A percentile compares a stretch with the other conserved stretches of the same genome.
Conservation (phyloP, 306 rosid species). For the Corylus heterophylla region DNA sequence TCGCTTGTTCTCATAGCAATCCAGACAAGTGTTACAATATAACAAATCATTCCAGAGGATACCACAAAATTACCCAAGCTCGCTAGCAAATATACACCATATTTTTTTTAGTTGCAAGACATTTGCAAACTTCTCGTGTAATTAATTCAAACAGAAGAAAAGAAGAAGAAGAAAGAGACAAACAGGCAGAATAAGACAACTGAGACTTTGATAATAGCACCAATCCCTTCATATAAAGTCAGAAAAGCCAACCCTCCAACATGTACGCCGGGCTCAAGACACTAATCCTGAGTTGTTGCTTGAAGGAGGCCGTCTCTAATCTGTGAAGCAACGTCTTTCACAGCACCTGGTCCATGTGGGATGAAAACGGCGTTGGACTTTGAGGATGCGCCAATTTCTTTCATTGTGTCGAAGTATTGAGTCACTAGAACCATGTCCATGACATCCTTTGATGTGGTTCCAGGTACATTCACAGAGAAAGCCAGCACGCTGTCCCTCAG, state of each 20-base stretch:
- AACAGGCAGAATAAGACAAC: neutral
- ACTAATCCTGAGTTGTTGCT: conserved; percentile 19
- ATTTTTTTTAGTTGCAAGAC: neutral
- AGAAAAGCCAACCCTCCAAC: neutral
- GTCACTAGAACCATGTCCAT: conserved; percentile 64
- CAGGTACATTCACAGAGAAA: conserved; percentile 51
- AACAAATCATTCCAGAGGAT: neutral
- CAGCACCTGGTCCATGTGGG: conserved; percentile 61
- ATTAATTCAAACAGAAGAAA: neutral
- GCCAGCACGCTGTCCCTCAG: conserved; percentile 62
- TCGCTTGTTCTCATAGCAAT: neutral
- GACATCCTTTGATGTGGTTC: conserved; percentile 56
- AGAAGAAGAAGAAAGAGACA: neutral
- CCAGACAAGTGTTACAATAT: neutral
- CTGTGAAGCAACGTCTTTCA: conserved; percentile 49
- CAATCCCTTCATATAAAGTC: neutral
- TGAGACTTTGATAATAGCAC: neutral
- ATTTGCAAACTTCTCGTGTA: neutral
- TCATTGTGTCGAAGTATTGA: conserved; percentile 59
- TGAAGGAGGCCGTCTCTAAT: conserved; percentile 60
- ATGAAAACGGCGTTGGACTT: conserved; percentile 53
- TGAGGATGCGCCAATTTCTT: conserved; percentile 54
- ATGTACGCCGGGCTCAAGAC: neutral
- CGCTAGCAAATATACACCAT: neutral
- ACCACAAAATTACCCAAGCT: neutral